Evolutionary conservation across 768 basidiomycete genomes (phyloP), one percentile per base, ranked within the genome.

Genomic region (Stropharia rugosoannulata): DNA sequence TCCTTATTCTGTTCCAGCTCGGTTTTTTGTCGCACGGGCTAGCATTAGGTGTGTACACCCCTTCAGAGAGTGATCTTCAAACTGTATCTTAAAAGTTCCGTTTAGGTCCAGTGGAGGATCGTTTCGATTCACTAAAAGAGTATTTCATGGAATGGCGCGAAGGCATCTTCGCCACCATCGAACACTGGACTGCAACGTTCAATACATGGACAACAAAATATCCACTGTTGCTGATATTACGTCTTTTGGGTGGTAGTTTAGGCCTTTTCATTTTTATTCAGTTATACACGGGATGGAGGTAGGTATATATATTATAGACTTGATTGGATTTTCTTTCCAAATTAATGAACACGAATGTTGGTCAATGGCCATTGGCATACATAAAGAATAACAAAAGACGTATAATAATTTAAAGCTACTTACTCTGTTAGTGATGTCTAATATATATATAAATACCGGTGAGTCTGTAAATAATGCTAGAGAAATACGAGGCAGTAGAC

Each of bases 191-290:
- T 18, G 63, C 71, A 5, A 64, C 56, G 18, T 74, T 75, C 61
- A 78, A 76, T 61, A 68, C 67, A 58, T 70, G 71, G 69, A 78
- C 76, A 7, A 65, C 70, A 22, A 63, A 70, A 36, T 64, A 69
- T 52, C 68, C 69, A 46, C 60, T 68, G 6, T 52, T 78, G 42
- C 69, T 76, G 22, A 55, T 73, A 19, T 27, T 73, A 1, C 67
- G 76, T 15, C 53, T 78, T 19, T 41, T 64, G 9, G 66, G 68
- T 5, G 69, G 70, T 1, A 64, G 53, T 1, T 27, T 72, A 19
- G 73, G 73, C n/a, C 32, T 65, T 10, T 63, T 69, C 29, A 63
- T 73, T 4, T 47, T 73, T 8, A 66, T 69, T 45, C 64, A 61
- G 15, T 64, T 76, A 15, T 71, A 69, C 68, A 64, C 56, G 35